Evolutionary conservation across 495 filamentous ascomycete genomes (phyloP), one percentile per base, ranked within the genome.

Genomic region (Penicillium simplicissimum): DNA sequence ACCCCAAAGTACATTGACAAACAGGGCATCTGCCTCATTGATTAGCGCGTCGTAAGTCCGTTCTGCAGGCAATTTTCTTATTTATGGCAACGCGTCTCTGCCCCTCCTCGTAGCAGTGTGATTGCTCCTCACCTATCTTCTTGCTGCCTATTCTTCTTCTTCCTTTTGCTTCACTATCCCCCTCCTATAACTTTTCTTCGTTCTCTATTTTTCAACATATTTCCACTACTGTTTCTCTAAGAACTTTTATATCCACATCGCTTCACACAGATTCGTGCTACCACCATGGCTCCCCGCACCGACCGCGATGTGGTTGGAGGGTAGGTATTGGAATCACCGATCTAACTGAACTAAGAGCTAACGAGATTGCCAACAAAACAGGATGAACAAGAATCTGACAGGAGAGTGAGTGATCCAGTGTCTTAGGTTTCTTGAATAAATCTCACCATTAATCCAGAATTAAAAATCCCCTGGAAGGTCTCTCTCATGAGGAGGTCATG

Each of bases 401-500:
- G 67, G 55, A 33, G 64, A 67, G 67, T 67, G 60, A 58, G 60
- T 66, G 42, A 19, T 17, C 7, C 15, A 13, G 23, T 34, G 1
- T 34, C 23, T 7, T n/a, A 6, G 1, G n/a, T n/a, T 42, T 28
- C 9, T n/a, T n/a, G 21, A 25, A 31, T 3, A 9, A 7, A 31
- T 37, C 53, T 43, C 4, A 60, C 19, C 21, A 13, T 17, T 8
- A 35, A 1, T 15, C 15, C 52, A 84, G 79, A 59, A 84, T 84
- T 58, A 71, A 78, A 52, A 89, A 89, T 68, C 85, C 87, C 10
- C 76, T 90, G 6, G 77, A 79, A 10, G 83, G 82, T 9, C 79
- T 89, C 56, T 72, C 85, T 4, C 73, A 73, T 33, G 68, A 76
- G 1, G 64, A 79, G 63, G 80, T 90, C 7, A 76, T 88, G 69